A percentile compares a stretch with the other conserved stretches of the same genome.
Evolutionary conservation across 768 basidiomycete species (phyloP).

Genomic region (Leccinum arenicola): DNA sequence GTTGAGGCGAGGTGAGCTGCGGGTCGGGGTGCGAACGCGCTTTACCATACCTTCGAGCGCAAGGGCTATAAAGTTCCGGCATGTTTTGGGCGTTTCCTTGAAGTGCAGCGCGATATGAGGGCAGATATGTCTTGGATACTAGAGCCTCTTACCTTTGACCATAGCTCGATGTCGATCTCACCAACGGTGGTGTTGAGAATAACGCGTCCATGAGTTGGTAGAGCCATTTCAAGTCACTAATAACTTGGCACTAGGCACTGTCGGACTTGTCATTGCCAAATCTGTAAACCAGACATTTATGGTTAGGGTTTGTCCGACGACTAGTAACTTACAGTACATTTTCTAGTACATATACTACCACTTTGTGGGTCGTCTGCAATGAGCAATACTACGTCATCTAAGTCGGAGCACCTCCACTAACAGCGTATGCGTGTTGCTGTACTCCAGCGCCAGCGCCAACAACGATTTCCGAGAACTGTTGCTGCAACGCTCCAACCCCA

Average conservation of each 20-base stretch:
- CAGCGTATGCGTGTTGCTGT: conserved; percentile 23
- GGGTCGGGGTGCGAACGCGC: background rate
- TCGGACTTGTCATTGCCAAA: background rate
- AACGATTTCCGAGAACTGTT: conserved; percentile 32
- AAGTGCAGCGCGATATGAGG: background rate
- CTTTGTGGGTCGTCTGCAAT: background rate
- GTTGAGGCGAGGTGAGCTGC: conserved; percentile 7
- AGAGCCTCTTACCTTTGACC: conserved; percentile 71
- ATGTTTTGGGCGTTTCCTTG: conserved; percentile 92
- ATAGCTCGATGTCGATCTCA: conserved; percentile 86
- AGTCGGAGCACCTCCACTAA: conserved; percentile 17
- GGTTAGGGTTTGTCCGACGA: conserved; percentile 21
- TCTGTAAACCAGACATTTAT: background rate
- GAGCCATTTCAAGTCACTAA: conserved; percentile 52
- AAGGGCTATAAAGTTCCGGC: conserved; percentile 84
- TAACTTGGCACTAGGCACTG: background rate
- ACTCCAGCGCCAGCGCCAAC: conserved; percentile 21
- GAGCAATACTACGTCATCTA: conserved; percentile 1
- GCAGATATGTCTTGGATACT: background rate
- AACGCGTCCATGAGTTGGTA: conserved; percentile 84
- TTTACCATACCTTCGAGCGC: conserved; percentile 73
- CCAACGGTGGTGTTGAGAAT: conserved; percentile 87
- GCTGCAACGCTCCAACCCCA: conserved; percentile 23
- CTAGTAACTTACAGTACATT: background rate
- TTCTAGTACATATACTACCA: background rate